These are phyloP conservation scores for Phytopythium vexans DNA, from an alignment of 352 stramenopile species.

Conservation along the genomic window DNA sequence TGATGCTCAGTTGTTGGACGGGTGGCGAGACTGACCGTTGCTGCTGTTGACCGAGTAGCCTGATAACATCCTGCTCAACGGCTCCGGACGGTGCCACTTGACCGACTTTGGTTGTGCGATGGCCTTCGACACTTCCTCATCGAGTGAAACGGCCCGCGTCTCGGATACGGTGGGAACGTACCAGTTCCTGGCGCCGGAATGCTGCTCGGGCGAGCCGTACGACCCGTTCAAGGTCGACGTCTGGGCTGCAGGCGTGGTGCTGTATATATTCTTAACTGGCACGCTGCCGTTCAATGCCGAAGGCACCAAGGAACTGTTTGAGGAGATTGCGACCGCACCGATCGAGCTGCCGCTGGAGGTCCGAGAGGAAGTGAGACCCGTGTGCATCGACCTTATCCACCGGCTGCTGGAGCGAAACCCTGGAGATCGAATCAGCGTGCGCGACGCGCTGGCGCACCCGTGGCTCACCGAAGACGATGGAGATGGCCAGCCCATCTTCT, in stretches of 20 bases:
- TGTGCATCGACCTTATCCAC: slow-evolving; percentile 45
- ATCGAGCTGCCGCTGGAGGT: slow-evolving; percentile 35
- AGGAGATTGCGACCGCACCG: slow-evolving; percentile 58
- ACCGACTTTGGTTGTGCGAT: slow-evolving; percentile 88
- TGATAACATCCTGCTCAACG: slow-evolving; percentile 87
- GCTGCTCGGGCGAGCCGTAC: slow-evolving; percentile 78
- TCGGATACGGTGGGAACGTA: slow-evolving; percentile 88
- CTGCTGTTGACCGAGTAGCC: slow-evolving; percentile 32
- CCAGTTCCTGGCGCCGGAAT: slow-evolving; percentile 88
- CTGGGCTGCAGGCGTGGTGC: slow-evolving; percentile 81
- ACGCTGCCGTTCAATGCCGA: slow-evolving; percentile 76
- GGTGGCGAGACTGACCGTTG: not conserved
- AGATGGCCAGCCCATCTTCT: slow-evolving; percentile 63
- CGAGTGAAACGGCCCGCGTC: slow-evolving; percentile 22
- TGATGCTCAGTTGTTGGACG: not conserved
- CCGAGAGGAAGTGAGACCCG: slow-evolving; percentile 16
- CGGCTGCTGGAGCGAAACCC: slow-evolving; percentile 53
- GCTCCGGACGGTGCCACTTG: slow-evolving; percentile 73
- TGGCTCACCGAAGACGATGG: slow-evolving; percentile 45
- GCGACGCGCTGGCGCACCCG: slow-evolving; percentile 46
- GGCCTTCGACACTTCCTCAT: slow-evolving; percentile 6
- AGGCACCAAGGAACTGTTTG: slow-evolving; percentile 72
- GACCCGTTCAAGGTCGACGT: slow-evolving; percentile 82
- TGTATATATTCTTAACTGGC: slow-evolving; percentile 87
- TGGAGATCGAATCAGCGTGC: slow-evolving; percentile 45